Evolutionary conservation across 768 basidiomycete species (phyloP).

Genomic region (Coprinopsis marcescibilis): DNA sequence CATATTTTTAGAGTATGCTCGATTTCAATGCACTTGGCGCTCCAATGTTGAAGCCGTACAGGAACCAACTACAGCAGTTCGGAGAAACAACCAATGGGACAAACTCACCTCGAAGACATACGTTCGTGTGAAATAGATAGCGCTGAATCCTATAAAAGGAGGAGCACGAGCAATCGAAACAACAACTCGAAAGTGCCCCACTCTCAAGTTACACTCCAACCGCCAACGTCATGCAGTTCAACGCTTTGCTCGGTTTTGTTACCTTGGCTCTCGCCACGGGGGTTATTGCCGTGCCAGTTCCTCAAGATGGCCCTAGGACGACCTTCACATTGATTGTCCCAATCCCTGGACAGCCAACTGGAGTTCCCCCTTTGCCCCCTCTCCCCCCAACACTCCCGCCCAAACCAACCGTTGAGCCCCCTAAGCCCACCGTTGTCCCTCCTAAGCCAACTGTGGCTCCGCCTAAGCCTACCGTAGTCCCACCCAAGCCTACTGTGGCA

Average conservation of each 20-base stretch:
- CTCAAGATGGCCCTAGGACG: conserved; percentile 1
- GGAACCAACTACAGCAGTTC: too few species aligned
- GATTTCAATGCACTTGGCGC: too few species aligned
- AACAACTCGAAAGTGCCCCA: not conserved
- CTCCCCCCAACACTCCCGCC: too few species aligned
- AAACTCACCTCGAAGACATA: too few species aligned
- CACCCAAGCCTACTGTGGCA: conserved; percentile 2
- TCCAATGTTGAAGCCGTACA: too few species aligned
- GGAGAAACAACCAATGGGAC: too few species aligned
- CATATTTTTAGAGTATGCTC: too few species aligned
- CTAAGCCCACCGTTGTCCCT: not conserved
- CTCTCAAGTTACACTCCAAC: not conserved
- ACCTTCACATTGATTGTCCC: too few species aligned
- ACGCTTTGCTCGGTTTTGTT: not conserved
- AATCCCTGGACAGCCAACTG: too few species aligned
- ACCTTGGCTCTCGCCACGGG: not conserved
- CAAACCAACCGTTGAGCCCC: conserved; percentile 6
- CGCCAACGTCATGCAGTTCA: not conserved
- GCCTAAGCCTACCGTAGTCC: conserved; percentile 4
- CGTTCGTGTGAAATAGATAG: too few species aligned
- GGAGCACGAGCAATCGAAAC: not conserved
- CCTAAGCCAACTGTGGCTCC: conserved; percentile 7
- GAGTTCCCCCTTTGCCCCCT: too few species aligned
- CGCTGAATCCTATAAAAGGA: too few species aligned
- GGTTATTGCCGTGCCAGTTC: not conserved